Conservation (phyloP, 805 yeast genomes). For the Lachancea quebecensis region DNA sequence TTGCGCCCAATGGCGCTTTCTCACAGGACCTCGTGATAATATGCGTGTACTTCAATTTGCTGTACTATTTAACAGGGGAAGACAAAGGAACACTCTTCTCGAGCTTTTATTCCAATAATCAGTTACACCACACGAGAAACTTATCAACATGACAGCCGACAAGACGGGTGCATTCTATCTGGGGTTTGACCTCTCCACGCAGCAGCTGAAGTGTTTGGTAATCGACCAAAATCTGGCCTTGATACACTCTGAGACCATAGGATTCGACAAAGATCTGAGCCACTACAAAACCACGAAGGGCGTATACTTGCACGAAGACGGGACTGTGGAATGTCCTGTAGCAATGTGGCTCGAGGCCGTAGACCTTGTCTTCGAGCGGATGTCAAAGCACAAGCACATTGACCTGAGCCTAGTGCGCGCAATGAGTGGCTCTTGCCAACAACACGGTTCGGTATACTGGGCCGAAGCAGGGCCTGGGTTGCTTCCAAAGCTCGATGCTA, state of each 20-base stretch:
- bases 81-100: no score
- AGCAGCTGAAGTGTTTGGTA: constrained; percentile 73
- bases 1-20: no score
- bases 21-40: no score
- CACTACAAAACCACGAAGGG: constrained; percentile 67
- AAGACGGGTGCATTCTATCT: constrained; percentile 31
- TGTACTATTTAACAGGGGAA: no score
- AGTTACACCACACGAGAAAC: no score
- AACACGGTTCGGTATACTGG: constrained; percentile 89
- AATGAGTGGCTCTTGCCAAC: constrained; percentile 83
- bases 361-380: constrained; percentile 49
- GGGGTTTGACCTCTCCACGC: constrained; percentile 87
- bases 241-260: constrained; percentile 53
- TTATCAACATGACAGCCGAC: background rate
- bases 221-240: constrained; percentile 48
- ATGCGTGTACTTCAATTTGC: no score
- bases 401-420: constrained; percentile 56
- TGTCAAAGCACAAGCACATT: constrained; percentile 43
- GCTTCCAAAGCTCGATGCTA: constrained; percentile 34
- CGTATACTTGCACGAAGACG: constrained; percentile 46
- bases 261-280: constrained; percentile 60
- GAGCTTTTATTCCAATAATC: no score
- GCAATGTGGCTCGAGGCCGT: constrained; percentile 86
- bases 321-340: constrained; percentile 69
- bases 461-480: constrained; percentile 39